Conservation (phyloP, 345 rosid species). For the Gossypium turneri region DNA sequence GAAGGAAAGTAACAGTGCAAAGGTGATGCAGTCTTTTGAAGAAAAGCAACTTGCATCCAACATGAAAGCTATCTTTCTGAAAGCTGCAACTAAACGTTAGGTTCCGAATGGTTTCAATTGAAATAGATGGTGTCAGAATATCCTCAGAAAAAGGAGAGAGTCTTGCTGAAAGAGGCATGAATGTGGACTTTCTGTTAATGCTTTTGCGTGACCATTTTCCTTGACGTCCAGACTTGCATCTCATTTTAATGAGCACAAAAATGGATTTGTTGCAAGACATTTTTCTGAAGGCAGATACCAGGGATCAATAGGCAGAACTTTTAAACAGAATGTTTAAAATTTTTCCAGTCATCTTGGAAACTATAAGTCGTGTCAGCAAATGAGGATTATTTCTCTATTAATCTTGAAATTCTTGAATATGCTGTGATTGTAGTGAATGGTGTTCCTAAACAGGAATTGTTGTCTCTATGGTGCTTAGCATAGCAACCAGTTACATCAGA, state of each 20-base stretch:
- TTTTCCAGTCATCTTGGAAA: constrained; percentile 97
- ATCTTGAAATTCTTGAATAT: constrained; percentile 36
- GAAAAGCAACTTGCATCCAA: too few relatives aligned
- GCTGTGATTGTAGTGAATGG: not conserved
- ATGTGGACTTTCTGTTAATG: too few relatives aligned
- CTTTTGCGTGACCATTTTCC: too few relatives aligned
- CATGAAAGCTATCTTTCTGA: too few relatives aligned
- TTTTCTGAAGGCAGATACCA: constrained; percentile 74
- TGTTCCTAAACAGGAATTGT: not conserved
- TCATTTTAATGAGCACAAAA: too few relatives aligned
- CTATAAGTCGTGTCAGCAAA: constrained; percentile 79
- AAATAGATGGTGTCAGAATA: not conserved
- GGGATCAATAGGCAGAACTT: not conserved
- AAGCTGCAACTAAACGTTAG: not conserved
- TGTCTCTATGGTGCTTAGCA: not conserved
- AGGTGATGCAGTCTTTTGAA: too few relatives aligned
- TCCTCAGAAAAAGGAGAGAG: not conserved
- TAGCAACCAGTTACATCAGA: not conserved
- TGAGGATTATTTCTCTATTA: constrained; percentile 43
- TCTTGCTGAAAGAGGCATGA: constrained; percentile 1
- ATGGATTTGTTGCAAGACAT: constrained; percentile 69
- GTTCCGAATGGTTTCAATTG: not conserved
- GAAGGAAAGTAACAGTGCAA: too few relatives aligned
- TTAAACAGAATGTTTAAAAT: not conserved
- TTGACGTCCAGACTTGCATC: too few relatives aligned